Conservation (phyloP, 257 asterid species). For the Cruciata laevipes region DNA sequence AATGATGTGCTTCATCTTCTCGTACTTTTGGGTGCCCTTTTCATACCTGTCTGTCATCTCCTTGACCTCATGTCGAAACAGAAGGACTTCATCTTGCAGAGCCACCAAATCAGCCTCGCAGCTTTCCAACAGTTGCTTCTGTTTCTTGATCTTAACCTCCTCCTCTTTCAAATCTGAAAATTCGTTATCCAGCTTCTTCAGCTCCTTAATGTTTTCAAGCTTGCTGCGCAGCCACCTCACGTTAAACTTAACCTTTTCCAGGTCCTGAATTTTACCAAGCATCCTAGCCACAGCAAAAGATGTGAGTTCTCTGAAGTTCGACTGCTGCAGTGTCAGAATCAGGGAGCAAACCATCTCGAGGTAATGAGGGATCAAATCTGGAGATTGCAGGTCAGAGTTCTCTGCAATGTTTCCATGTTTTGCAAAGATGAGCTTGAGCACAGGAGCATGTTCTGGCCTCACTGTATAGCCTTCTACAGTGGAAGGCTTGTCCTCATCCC, state of each 20-base stretch:
- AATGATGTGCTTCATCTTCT: background rate
- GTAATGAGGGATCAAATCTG: background rate
- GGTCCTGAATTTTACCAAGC: slow-evolving; percentile 8
- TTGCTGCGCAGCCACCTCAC: background rate
- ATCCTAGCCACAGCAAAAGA: slow-evolving; percentile 1
- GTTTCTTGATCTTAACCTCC: background rate
- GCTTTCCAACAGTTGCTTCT: slow-evolving; percentile 2
- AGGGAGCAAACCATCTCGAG: slow-evolving; percentile 14
- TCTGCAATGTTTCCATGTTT: slow-evolving; percentile 19
- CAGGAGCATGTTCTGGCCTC: slow-evolving; percentile 13
- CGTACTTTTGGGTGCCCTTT: background rate
- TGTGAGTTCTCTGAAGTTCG: background rate
- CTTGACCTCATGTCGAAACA: slow-evolving; percentile 1
- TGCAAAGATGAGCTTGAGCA: slow-evolving; percentile 9
- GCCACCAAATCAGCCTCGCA: background rate
- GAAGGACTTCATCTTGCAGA: background rate
- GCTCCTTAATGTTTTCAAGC: background rate
- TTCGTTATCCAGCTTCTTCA: background rate
- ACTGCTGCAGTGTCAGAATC: slow-evolving; percentile 1
- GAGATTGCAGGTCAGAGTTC: background rate
- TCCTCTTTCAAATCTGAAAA: background rate
- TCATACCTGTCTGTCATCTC: background rate
- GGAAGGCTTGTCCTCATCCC: slow-evolving; percentile 15
- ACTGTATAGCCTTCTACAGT: slow-evolving; percentile 11
- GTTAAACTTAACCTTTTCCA: background rate